phyloP scores from a whole-genome alignment of 352 stramenopile species.

The Phytophthora ramorum region DNA sequence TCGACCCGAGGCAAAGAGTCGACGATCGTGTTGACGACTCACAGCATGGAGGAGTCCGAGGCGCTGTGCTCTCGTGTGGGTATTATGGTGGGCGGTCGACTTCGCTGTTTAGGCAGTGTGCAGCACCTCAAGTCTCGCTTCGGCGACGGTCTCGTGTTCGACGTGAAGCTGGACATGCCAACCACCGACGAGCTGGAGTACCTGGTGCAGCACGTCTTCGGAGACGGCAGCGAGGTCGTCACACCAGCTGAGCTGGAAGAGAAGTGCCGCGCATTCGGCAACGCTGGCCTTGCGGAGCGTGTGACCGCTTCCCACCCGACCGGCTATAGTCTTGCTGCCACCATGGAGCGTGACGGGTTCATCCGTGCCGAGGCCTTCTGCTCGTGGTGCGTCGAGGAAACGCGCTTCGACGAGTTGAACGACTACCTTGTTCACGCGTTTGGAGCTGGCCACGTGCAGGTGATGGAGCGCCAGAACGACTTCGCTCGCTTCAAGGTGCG shows the following conservation, averaged over 20 bases:
- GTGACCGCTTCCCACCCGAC: slow-evolving; percentile 55
- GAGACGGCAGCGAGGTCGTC: slow-evolving; percentile 31
- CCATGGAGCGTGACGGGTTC: slow-evolving; percentile 47
- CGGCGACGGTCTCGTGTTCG: no score
- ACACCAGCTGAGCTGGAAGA: slow-evolving; percentile 28
- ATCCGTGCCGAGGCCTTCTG: slow-evolving; percentile 47
- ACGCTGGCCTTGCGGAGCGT: slow-evolving; percentile 36
- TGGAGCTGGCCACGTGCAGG: slow-evolving; percentile 10
- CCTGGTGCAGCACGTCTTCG: slow-evolving; percentile 25
- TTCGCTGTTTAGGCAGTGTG: slow-evolving; percentile 71
- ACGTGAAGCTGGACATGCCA: slow-evolving; percentile 53
- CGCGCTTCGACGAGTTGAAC: slow-evolving; percentile 43
- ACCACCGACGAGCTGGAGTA: slow-evolving; percentile 35
- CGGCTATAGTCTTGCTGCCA: slow-evolving; percentile 59
- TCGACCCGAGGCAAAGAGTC: slow-evolving; percentile 60
- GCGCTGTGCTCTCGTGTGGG: slow-evolving; percentile 83
- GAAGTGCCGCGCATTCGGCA: slow-evolving; percentile 56
- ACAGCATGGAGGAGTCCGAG: slow-evolving; percentile 84
- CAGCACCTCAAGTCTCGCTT: slow-evolving; percentile 96
- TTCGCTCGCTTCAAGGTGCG: slow-evolving; percentile 64
- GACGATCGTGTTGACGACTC: slow-evolving; percentile 85
- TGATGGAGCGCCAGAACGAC: slow-evolving; percentile 66
- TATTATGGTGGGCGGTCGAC: slow-evolving; percentile 87
- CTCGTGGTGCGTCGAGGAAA: slow-evolving; percentile 69
- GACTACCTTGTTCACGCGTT: slow-evolving; percentile 38